Evolutionary conservation across 2,329 filamentous ascomycete genomes (phyloP).

Genomic region (Cladosporium austrohemisphaericum): DNA sequence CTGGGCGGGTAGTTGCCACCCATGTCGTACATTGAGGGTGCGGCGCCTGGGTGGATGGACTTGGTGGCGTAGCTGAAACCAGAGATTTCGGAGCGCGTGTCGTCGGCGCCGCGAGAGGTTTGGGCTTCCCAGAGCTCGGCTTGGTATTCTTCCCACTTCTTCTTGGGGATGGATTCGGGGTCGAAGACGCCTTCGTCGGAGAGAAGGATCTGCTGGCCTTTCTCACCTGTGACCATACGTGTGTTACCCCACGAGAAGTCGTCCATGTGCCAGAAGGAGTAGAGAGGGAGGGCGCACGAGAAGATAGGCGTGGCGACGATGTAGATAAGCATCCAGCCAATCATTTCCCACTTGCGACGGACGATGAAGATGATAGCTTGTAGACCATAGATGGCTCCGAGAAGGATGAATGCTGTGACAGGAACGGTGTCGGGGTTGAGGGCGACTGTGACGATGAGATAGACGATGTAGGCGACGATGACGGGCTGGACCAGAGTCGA

Average conservation of each 20-base stretch:
- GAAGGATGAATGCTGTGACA: conserved; percentile 79
- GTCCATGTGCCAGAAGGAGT: conserved; percentile 99
- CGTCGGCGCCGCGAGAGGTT: conserved; percentile 70
- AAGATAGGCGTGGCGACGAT: conserved; percentile 88
- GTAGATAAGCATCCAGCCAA: conserved; percentile 98
- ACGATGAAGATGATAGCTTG: conserved; percentile 97
- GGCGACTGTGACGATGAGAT: conserved; percentile 74
- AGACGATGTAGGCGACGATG: conserved; percentile 82
- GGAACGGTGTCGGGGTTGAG: conserved; percentile 64
- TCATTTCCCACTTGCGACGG: conserved; percentile 98
- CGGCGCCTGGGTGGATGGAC: conserved; percentile 53
- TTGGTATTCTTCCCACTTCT: conserved; percentile 99
- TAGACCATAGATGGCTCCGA: conserved; percentile 94
- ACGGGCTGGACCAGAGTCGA: conserved; percentile 91
- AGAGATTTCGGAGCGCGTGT: conserved; percentile 82
- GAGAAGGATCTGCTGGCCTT: conserved; percentile 86
- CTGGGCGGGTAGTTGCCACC: conserved; percentile 41
- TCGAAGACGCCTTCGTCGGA: conserved; percentile 98
- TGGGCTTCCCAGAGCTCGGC: conserved; percentile 95
- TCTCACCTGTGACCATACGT: conserved; percentile 91
- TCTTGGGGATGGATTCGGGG: conserved; percentile 84
- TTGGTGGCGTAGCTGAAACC: conserved; percentile 93
- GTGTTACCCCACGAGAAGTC: conserved; percentile 99
- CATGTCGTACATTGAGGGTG: conserved; percentile 11
- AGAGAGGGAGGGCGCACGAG: conserved; percentile 82